Percentiles rank a stretch among this genome's conserved stretches.
phyloP scores from a whole-genome alignment of 305 asterid species.

The Fraxinus albicans region DNA sequence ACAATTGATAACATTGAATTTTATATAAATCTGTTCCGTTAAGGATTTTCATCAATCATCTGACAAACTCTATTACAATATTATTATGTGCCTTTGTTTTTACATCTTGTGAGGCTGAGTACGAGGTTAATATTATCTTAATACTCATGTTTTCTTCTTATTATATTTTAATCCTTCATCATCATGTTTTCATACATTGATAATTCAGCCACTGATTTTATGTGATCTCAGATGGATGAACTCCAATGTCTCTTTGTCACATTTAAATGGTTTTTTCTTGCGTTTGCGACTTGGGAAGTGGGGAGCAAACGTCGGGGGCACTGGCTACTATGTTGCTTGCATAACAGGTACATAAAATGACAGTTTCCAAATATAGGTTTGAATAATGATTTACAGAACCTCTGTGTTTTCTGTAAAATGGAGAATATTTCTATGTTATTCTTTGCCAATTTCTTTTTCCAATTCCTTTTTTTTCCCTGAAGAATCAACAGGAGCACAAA shows the following conservation, averaged over 20 bases:
- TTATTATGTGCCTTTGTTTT: not conserved
- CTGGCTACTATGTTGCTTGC: conserved; percentile 63
- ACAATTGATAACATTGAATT: not conserved
- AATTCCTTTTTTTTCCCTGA: not conserved
- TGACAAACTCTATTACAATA: not conserved
- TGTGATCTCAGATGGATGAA: conserved; percentile 48
- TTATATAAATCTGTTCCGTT: not conserved
- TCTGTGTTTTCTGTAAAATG: not conserved
- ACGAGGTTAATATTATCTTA: not conserved
- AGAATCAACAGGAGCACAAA: conserved; percentile 31
- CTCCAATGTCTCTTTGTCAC: conserved; percentile 36
- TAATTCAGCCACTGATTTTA: not conserved
- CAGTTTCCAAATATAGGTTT: not conserved
- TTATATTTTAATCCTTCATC: not conserved
- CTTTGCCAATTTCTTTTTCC: not conserved
- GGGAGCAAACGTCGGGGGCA: conserved; percentile 47
- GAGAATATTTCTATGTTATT: not conserved
- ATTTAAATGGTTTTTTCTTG: conserved; percentile 56
- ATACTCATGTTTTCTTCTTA: not conserved
- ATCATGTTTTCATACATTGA: not conserved
- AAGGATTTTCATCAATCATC: not conserved
- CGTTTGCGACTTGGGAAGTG: conserved; percentile 57
- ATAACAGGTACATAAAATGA: conserved; percentile 40
- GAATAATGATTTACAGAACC: not conserved
- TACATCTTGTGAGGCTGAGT: not conserved